Percentiles rank a stretch among this genome's conserved stretches.
Evolutionary conservation across 2,329 filamentous ascomycete species (phyloP).

Genomic region (Myriosclerotinia curreyana): DNA sequence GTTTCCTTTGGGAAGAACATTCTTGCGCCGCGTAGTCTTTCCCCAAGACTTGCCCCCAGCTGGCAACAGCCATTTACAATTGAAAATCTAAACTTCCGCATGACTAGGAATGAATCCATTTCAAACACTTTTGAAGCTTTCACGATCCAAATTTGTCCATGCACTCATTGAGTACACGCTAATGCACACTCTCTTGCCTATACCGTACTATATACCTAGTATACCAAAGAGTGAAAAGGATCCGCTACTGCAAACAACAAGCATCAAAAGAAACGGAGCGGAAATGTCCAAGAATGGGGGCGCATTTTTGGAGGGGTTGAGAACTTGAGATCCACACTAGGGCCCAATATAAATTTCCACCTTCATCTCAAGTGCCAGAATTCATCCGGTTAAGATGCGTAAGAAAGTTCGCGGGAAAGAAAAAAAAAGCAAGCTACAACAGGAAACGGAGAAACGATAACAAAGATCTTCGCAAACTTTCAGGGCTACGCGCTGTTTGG

Average conservation of each 20-base stretch:
- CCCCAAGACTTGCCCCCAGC: background rate
- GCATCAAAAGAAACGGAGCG: slow-evolving; percentile 1
- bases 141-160: slow-evolving; percentile 7
- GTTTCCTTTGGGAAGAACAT: background rate
- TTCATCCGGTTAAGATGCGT: slow-evolving; percentile 11
- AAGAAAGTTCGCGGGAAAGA: background rate
- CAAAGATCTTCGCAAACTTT: slow-evolving; percentile 5
- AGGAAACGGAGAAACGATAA: background rate
- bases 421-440: background rate
- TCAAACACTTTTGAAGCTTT: slow-evolving; percentile 13
- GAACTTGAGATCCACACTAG: slow-evolving; percentile 2
- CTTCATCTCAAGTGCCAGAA: slow-evolving; percentile 10
- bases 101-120: slow-evolving; percentile 9
- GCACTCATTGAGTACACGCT: slow-evolving; percentile 5
- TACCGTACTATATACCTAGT: background rate
- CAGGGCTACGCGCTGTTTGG: background rate
- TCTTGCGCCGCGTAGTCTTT: background rate
- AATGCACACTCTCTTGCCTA: background rate
- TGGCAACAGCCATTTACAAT: background rate
- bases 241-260: slow-evolving; percentile 14
- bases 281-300: slow-evolving; percentile 14
- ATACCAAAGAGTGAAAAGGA: slow-evolving; percentile 10
- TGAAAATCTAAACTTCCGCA: slow-evolving; percentile 8
- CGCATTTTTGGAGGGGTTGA: background rate
- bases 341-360: background rate